Conservation (phyloP, 192 early-diverging fungal genomes). For the Podila clonocystis region DNA sequence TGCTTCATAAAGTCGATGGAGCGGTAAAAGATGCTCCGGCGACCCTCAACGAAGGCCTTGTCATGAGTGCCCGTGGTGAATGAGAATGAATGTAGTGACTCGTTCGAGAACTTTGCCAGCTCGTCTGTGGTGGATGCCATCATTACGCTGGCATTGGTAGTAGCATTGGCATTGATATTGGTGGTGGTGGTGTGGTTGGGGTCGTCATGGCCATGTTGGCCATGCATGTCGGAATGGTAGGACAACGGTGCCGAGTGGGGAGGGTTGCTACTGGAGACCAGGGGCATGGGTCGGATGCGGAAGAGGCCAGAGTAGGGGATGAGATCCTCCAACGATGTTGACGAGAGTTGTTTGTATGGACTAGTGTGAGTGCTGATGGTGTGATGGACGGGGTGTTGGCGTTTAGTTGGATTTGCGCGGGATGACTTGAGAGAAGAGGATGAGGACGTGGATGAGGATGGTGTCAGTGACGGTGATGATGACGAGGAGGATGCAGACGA, state of each 20-base stretch:
- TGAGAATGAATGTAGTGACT: conserved; percentile 57
- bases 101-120: conserved; percentile 57
- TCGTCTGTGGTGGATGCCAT: conserved; percentile 49
- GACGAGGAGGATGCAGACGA: too few relatives aligned
- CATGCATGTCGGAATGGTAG: background rate
- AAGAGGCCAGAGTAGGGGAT: conserved; percentile 51
- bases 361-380: background rate
- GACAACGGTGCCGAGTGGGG: conserved; percentile 1
- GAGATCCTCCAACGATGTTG: conserved; percentile 40
- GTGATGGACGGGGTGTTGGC: background rate
- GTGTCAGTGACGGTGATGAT: too few relatives aligned
- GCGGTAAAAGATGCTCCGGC: conserved; percentile 58
- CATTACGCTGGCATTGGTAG: background rate
- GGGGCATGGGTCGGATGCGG: conserved; percentile 51
- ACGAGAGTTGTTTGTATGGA: background rate
- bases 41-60: conserved; percentile 48
- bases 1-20: conserved; percentile 65
- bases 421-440: too few relatives aligned
- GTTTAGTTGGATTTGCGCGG: too few relatives aligned
- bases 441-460: too few relatives aligned
- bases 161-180: background rate
- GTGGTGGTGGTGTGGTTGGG: background rate
- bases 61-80: conserved; percentile 53
- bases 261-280: conserved; percentile 22
- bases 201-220: conserved; percentile 17